These are phyloP conservation scores for Cryptosporidium sp. DNA, from an alignment of 169 alveolate genomes.

Conservation along the genomic window DNA sequence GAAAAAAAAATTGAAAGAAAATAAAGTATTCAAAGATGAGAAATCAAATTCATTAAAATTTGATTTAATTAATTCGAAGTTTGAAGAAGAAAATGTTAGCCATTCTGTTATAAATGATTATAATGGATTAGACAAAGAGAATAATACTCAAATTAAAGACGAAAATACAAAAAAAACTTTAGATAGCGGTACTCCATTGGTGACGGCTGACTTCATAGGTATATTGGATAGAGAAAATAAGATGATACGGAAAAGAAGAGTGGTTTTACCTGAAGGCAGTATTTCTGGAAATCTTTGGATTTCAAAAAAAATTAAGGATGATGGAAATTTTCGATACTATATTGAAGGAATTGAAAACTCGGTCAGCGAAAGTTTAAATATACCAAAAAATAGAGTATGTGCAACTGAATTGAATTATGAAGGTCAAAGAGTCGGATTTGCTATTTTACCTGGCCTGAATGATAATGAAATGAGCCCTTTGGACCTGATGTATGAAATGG, in stretches of 20 bases:
- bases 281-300: conserved; percentile 67
- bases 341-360: conserved; percentile 49
- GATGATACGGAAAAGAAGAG: conserved; percentile 68
- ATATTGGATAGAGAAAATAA: conserved; percentile 48
- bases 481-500: conserved; percentile 71
- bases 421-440: conserved; percentile 63
- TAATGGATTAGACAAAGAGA: not conserved
- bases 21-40: not conserved
- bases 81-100: conserved; percentile 17
- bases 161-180: not conserved
- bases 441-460: conserved; percentile 48
- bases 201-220: conserved; percentile 30
- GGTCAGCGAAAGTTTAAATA: conserved; percentile 28
- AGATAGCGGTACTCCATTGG: not conserved
- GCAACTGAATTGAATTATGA: conserved; percentile 69
- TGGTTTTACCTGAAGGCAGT: conserved; percentile 65
- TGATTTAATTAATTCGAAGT: not conserved
- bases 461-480: conserved; percentile 38
- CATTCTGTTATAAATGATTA: not conserved
- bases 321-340: conserved; percentile 46
- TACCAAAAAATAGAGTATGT: conserved; percentile 58
- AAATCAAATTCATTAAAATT: not conserved
- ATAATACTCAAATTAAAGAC: not conserved
- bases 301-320: conserved; percentile 64
- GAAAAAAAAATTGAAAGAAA: conserved; percentile 12